Evolutionary conservation across 371 early-diverging fungal genomes (phyloP).

Genomic region (Rhizopus delemar): DNA sequence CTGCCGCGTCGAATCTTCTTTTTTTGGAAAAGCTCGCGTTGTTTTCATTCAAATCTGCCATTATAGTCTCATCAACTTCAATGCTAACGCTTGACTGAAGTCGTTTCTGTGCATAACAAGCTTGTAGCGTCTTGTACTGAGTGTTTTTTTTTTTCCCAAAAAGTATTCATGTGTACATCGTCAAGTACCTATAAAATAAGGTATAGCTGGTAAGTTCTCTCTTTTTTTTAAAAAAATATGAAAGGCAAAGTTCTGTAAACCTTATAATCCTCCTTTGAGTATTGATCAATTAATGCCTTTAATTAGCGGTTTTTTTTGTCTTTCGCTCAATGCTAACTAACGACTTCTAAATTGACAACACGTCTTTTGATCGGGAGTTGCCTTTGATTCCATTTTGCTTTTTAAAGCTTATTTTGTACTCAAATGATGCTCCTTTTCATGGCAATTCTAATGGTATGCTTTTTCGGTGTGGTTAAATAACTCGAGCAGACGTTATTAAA

Average conservation of each 20-base stretch:
- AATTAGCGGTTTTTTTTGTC: conserved; percentile 6
- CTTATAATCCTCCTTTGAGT: conserved; percentile 9
- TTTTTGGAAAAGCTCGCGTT: conserved; percentile 11
- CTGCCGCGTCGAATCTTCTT: conserved; percentile 14
- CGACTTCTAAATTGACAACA: too few relatives aligned
- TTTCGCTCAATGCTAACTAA: conserved; percentile 13
- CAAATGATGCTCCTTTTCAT: too few relatives aligned
- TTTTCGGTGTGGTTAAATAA: too few relatives aligned
- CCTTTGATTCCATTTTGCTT: too few relatives aligned
- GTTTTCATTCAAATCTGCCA: conserved; percentile 14
- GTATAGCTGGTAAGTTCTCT: conserved; percentile 12
- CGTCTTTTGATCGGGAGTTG: too few relatives aligned
- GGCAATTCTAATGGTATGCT: too few relatives aligned
- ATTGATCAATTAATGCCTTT: conserved; percentile 7
- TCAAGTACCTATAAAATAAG: conserved; percentile 10
- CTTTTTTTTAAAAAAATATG: conserved; percentile 7
- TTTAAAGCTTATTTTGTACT: too few relatives aligned
- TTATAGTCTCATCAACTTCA: conserved; percentile 13
- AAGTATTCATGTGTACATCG: conserved; percentile 8
- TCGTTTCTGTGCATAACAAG: conserved; percentile 9
- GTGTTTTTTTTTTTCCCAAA: conserved; percentile 15
- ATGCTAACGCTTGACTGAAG: conserved; percentile 8
- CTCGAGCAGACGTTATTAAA: too few relatives aligned
- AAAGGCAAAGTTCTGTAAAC: conserved; percentile 11
- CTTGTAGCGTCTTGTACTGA: conserved; percentile 14